Base-by-base conservation (phyloP, 306 rosid genomes). In the Begonia loranthoides region DNA sequence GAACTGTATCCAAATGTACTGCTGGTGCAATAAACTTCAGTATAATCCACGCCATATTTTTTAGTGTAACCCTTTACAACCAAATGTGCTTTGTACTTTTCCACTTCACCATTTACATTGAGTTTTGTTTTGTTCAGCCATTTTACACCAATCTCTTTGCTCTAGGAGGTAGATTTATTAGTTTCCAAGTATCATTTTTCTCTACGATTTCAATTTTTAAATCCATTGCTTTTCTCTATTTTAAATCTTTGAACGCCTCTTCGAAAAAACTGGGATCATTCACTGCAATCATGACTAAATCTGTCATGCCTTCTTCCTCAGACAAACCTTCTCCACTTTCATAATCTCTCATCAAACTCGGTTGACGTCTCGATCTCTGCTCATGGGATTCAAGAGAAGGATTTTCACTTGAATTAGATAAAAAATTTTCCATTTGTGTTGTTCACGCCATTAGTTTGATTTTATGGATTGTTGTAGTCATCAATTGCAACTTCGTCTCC, bases 51-150 rank as follows among this genome's bases (percentile, higher is more conserved):
- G n/a, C n/a, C n/a, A n/a, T 3, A 10, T 24, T 15, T 15, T 10
- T 46, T 28, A 33, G 60, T 8, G 21, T 44, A 44, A 8, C 60
- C 41, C 21, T 58, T 45, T 5, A 15, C 36, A 9, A 45, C 62
- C 6, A 58, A 9, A 12, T 53, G 12, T 3, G 60, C 19, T 7
- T 56, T 56, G 49, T 19, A 39, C 17, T 54, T 54, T 2, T 54
- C 58, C 12, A 56, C 50, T n/a, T 56, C 49, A 12, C 51, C 60
- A 28, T 47, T 49, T 28, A n/a, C 53, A 58, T 58, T 47, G 2
- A 28, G 33, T 11, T 58, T 58, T 0, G 45, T 58, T 14, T 58
- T 47, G 0, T 28, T 45, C 0, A 58, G 3, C 54, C 53, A 58
- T 12, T 58, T 58, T 2, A 58, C 62, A 2, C 62, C 54, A 33